These are phyloP conservation scores for Apiotrichum laibachii DNA, from an alignment of 1,284 basidiomycete species.

Conservation along the genomic window DNA sequence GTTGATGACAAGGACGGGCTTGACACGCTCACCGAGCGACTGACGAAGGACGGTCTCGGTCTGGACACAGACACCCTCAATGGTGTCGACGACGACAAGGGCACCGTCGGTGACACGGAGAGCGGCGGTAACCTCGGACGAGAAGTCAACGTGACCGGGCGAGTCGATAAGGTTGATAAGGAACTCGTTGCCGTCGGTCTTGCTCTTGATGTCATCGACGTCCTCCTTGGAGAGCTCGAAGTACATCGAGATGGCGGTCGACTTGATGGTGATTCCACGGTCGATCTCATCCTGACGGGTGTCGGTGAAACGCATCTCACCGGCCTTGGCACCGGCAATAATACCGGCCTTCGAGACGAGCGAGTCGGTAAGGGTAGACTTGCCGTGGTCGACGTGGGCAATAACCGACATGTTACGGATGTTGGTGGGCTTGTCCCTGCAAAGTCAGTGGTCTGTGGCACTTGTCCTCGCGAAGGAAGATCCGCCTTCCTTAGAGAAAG, in stretches of 20 bases:
- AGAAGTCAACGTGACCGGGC: slow-evolving; percentile 99
- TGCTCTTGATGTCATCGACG: slow-evolving; percentile 79
- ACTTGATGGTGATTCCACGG: slow-evolving; percentile 99
- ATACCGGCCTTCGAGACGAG: slow-evolving; percentile 99
- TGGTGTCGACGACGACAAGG: slow-evolving; percentile 97
- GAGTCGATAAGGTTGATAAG: slow-evolving; percentile 99
- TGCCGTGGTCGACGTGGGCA: slow-evolving; percentile 99
- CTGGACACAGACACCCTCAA: slow-evolving; percentile 99
- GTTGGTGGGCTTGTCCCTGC: slow-evolving; percentile 44
- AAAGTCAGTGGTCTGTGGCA: background rate
- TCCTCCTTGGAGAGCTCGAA: slow-evolving; percentile 94
- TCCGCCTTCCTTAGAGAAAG: no score
- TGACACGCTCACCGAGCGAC: slow-evolving; percentile 96
- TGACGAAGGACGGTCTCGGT: slow-evolving; percentile 99
- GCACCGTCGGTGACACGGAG: slow-evolving; percentile 99
- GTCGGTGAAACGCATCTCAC: slow-evolving; percentile 97
- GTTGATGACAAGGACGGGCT: slow-evolving; percentile 99
- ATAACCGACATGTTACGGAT: slow-evolving; percentile 95
- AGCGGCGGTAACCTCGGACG: slow-evolving; percentile 98
- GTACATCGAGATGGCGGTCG: slow-evolving; percentile 99
- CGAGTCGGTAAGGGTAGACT: slow-evolving; percentile 98
- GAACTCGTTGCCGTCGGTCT: slow-evolving; percentile 88
- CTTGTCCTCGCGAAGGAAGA: background rate
- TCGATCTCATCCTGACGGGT: slow-evolving; percentile 98
- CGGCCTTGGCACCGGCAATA: slow-evolving; percentile 91